Base-by-base conservation (phyloP, 345 rosid genomes). In the Gossypium anomalum region DNA sequence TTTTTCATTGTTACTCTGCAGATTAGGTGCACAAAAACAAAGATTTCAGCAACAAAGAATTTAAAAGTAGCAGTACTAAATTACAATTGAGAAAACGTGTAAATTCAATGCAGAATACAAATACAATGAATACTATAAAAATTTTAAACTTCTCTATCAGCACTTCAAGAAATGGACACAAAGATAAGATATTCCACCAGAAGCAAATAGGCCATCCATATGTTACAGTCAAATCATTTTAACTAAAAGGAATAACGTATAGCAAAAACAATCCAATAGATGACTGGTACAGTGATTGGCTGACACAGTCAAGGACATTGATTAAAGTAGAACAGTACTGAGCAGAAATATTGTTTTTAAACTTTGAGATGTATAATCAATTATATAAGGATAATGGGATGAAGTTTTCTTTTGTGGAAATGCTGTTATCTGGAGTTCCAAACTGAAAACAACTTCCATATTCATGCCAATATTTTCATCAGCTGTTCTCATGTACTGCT, bases 1-100 rank as follows among this genome's bases (percentile, higher is more conserved):
- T 80, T 93, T 93, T 83, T 95, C 99, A 53, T 95, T 95, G 84
- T 95, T 95, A 87, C 97, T 95, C 99, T 93, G 90, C 77, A 80
- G 27, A 76, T 65, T 17, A 79, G 63, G 68, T 74, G 10, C 78
- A 75, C 20, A 78, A 29, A 59, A 71, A 14, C 44, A 61, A 77
- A 60, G 8, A 71, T 38, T 16, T 72, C 22, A 78, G 85, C 34
- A 43, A 69, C 20, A 74, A 43, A 60, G 27, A 22, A 48, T 49
- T 29, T 29, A 25, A 48, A 67, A 12, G 55, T 63, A 78, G 47
- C 60, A 49, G 3, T 34, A 70, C 51, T n/a, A 56, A 12, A 55
- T 22, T 41, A 12, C 6, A 69, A 52, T 2, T 1, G 38, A 27
- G 22, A 12, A 52, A 29, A 16, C 25, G 29, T 23, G 71, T 27